A percentile compares a stretch with the other conserved stretches of the same genome.
phyloP scores from a whole-genome alignment of 305 asterid species.

The Plantago lanceolata region DNA sequence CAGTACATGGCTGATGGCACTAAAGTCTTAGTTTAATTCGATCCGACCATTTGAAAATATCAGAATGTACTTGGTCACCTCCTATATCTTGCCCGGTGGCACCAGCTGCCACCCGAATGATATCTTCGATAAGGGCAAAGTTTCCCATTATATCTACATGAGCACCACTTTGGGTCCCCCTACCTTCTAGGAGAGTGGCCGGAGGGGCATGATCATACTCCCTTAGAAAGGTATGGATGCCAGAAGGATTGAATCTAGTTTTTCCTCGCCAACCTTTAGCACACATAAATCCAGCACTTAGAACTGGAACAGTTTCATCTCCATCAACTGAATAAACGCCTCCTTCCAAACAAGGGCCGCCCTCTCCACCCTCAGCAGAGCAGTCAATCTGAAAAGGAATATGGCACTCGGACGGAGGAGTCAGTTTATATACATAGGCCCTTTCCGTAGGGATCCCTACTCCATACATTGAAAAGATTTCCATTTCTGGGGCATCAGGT shows the following conservation, averaged over 20 bases:
- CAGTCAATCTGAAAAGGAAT: constrained; percentile 81
- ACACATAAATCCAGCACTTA: constrained; percentile 78
- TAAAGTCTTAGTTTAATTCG: constrained; percentile 58
- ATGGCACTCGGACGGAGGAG: constrained; percentile 60
- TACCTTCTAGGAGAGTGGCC: constrained; percentile 63
- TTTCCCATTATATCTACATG: constrained; percentile 91
- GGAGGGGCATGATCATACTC: constrained; percentile 81
- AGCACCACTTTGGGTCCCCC: constrained; percentile 89
- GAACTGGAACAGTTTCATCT: constrained; percentile 76
- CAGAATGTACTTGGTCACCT: constrained; percentile 69
- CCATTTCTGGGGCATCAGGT: constrained; percentile 76
- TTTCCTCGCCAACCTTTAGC: constrained; percentile 83
- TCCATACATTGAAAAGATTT: constrained; percentile 80
- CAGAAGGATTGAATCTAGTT: constrained; percentile 81
- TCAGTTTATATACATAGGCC: constrained; percentile 66
- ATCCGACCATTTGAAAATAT: constrained; percentile 75
- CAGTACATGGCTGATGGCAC: constrained; percentile 10
- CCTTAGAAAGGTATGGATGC: constrained; percentile 54
- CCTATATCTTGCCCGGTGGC: constrained; percentile 75
- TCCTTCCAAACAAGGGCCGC: constrained; percentile 57
- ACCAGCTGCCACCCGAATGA: constrained; percentile 78
- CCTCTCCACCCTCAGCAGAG: constrained; percentile 63
- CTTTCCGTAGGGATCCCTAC: constrained; percentile 82
- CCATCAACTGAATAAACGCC: constrained; percentile 77
- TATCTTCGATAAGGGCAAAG: constrained; percentile 72